These are phyloP conservation scores for Mortierella sp. DNA, from an alignment of 371 early-diverging fungal genomes.

Conservation along the genomic window DNA sequence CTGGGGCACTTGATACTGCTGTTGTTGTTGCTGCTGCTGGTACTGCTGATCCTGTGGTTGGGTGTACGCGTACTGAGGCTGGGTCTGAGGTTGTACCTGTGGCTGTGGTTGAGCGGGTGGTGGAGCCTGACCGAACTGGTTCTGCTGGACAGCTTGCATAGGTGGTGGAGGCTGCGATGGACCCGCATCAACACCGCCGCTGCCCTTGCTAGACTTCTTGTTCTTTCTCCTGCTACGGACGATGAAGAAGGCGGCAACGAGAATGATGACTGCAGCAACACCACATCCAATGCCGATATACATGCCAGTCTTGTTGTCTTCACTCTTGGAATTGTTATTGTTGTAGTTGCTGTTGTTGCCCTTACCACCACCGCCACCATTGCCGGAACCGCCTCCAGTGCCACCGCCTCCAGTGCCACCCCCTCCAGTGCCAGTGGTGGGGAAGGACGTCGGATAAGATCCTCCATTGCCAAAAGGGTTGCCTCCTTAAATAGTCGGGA, in stretches of 20 bases:
- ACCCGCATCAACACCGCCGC: not conserved
- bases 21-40: slow-evolving; percentile 12
- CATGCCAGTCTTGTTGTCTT: slow-evolving; percentile 26
- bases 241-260: slow-evolving; percentile 27
- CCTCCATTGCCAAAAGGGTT: too few relatives aligned
- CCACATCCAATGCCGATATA: slow-evolving; percentile 43
- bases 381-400: not conserved
- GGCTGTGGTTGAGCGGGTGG: slow-evolving; percentile 1
- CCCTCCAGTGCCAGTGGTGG: too few relatives aligned
- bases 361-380: not conserved
- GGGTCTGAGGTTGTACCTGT: not conserved
- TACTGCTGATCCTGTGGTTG: slow-evolving; percentile 15
- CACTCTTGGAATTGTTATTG: not conserved
- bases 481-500: too few relatives aligned
- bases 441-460: too few relatives aligned
- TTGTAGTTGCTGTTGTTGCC: slow-evolving; percentile 1
- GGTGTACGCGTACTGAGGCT: slow-evolving; percentile 6
- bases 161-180: slow-evolving; percentile 6
- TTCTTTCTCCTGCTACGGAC: slow-evolving; percentile 17
- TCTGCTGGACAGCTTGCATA: slow-evolving; percentile 14
- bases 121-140: slow-evolving; percentile 11
- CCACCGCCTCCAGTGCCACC: too few relatives aligned
- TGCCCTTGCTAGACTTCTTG: not conserved
- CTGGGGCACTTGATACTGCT: slow-evolving; percentile 20
- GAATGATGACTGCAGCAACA: slow-evolving; percentile 23